Evolutionary conservation across 2,329 filamentous ascomycete genomes (phyloP).

Genomic region (Hypoxylon sp.): DNA sequence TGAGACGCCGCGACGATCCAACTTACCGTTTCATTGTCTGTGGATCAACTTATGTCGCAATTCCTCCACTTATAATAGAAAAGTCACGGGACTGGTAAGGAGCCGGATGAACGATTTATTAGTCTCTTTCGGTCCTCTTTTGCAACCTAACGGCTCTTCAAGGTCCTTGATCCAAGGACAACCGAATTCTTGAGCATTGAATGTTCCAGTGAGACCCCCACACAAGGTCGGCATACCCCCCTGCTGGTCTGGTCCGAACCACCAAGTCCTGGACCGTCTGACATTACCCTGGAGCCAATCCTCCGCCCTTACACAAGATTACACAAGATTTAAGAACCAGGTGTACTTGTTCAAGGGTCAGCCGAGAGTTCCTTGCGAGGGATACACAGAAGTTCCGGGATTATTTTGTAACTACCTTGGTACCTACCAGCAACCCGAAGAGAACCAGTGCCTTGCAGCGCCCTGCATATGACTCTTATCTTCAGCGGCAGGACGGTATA

Average conservation of each 20-base stretch:
- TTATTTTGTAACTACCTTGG: constrained; percentile 25
- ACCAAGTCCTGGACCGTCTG: constrained; percentile 37
- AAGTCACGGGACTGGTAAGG: constrained; percentile 40
- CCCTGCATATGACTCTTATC: constrained; percentile 44
- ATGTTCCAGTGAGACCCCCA: constrained; percentile 40
- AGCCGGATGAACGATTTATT: constrained; percentile 30
- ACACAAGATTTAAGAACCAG: constrained; percentile 29
- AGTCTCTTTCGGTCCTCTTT: constrained; percentile 16
- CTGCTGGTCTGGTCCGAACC: constrained; percentile 36
- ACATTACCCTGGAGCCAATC: constrained; percentile 42
- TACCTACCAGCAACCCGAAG: constrained; percentile 13
- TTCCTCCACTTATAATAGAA: constrained; percentile 39
- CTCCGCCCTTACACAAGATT: constrained; percentile 35
- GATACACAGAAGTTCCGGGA: constrained; percentile 25
- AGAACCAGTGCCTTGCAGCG: constrained; percentile 42
- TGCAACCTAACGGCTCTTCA: constrained; percentile 32
- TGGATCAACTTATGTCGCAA: constrained; percentile 45
- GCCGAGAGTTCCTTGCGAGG: constrained; percentile 32
- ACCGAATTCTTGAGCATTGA: constrained; percentile 22
- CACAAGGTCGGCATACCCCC: constrained; percentile 34
- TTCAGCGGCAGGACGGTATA: constrained; percentile 24
- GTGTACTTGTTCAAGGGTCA: constrained; percentile 33
- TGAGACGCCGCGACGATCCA: constrained; percentile 42
- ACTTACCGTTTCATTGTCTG: constrained; percentile 43
- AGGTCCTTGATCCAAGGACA: constrained; percentile 27